phyloP scores from a whole-genome alignment of 345 rosid species.

The Eucalyptus cladocalyx region DNA sequence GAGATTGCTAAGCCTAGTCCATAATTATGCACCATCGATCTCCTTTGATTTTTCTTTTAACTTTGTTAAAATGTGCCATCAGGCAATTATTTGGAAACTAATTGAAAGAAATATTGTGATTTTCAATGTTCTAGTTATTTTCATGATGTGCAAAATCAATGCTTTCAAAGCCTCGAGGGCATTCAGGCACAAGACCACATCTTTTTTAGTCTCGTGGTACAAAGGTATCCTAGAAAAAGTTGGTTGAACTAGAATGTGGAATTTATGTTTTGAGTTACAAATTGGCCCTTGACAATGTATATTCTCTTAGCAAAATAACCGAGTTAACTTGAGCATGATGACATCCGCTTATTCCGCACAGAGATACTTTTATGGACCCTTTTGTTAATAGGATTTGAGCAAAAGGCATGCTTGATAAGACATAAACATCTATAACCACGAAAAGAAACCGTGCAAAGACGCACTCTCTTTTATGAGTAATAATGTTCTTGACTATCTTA shows the following conservation, averaged over 20 bases:
- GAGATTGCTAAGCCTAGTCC: not conserved
- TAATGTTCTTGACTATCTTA: not conserved
- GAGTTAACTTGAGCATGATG: not conserved
- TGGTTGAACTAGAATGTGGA: not conserved
- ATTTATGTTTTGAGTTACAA: not conserved
- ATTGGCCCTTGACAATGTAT: not conserved
- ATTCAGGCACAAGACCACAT: not conserved
- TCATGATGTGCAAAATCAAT: not conserved
- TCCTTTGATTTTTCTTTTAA: not conserved
- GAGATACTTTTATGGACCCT: not conserved
- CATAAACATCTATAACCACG: not conserved
- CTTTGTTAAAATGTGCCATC: not conserved
- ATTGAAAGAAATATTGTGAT: too few species aligned
- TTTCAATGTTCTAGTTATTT: not conserved
- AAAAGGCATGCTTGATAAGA: not conserved
- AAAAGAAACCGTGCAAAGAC: not conserved
- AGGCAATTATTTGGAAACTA: not conserved
- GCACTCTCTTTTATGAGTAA: not conserved
- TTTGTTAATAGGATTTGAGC: not conserved
- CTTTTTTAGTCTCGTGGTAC: not conserved
- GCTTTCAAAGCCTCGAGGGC: not conserved
- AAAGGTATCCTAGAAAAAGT: not conserved
- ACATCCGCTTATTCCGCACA: not conserved
- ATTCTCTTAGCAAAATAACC: not conserved
- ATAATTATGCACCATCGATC: too few species aligned